Evolutionary conservation across 2,329 filamentous ascomycete genomes (phyloP).

Genomic region (Didymella pomorum): DNA sequence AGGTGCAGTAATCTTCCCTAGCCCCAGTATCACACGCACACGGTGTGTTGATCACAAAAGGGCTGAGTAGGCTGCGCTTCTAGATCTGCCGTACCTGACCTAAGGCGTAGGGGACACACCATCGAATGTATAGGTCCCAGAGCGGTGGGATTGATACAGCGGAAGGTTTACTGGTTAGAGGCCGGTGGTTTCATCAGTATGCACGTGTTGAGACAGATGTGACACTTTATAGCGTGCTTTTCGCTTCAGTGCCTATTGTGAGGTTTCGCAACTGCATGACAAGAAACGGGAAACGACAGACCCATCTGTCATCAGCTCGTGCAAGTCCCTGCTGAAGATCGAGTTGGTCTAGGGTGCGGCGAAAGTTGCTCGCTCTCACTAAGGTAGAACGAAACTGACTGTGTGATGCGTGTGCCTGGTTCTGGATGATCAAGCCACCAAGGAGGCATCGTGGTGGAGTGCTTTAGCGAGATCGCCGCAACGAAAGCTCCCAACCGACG

Average conservation of each 20-base stretch:
- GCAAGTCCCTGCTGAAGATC: background rate
- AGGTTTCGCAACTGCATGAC: conserved; percentile 7
- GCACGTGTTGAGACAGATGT: conserved; percentile 17
- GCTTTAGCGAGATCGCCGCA: no score
- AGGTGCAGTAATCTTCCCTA: background rate
- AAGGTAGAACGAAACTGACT: background rate
- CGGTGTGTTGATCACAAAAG: conserved; percentile 2
- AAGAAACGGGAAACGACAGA: conserved; percentile 9
- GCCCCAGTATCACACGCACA: background rate
- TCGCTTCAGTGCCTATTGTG: background rate
- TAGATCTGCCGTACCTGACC: conserved; percentile 4
- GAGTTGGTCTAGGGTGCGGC: background rate
- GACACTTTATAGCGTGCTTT: conserved; percentile 15
- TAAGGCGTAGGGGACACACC: background rate
- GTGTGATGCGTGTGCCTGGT: background rate
- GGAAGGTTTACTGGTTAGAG: conserved; percentile 8
- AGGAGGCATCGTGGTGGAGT: background rate
- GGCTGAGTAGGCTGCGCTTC: conserved; percentile 4
- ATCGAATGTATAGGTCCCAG: conserved; percentile 1
- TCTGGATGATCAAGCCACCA: conserved; percentile 2
- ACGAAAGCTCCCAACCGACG: background rate
- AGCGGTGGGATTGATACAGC: conserved; percentile 4
- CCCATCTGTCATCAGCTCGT: background rate
- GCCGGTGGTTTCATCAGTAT: conserved; percentile 11
- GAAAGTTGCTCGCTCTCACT: background rate